Evolutionary conservation across 768 basidiomycete species (phyloP).

Genomic region (Boletus rubropictus): DNA sequence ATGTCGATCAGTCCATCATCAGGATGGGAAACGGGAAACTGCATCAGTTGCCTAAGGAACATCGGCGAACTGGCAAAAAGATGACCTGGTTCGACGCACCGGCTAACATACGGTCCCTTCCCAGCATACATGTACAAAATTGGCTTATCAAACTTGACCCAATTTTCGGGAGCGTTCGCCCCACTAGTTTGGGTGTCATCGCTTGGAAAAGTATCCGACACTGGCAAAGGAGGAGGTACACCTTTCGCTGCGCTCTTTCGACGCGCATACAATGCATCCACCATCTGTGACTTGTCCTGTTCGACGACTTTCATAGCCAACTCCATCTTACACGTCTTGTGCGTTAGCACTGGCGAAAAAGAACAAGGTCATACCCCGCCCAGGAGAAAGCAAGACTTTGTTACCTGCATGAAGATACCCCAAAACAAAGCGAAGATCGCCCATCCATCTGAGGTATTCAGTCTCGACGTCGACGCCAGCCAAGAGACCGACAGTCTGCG

Average conservation of each 20-base stretch:
- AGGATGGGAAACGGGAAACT: conserved; percentile 77
- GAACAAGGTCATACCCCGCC: neutral
- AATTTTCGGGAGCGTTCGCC: conserved; percentile 45
- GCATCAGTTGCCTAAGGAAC: conserved; percentile 58
- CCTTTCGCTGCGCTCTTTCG: conserved; percentile 21
- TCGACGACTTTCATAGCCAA: conserved; percentile 67
- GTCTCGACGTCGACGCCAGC: conserved; percentile 83
- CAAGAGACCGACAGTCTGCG: conserved; percentile 77
- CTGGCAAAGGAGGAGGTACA: conserved; percentile 5
- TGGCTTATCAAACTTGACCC: conserved; percentile 66
- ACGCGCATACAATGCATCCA: conserved; percentile 40
- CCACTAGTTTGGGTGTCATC: conserved; percentile 13
- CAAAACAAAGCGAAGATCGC: conserved; percentile 68
- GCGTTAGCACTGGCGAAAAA: conserved; percentile 44
- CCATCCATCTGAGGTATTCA: conserved; percentile 83
- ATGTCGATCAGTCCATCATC: conserved; percentile 78
- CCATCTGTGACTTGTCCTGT: conserved; percentile 69
- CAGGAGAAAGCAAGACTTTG: conserved; percentile 11
- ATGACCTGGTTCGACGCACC: conserved; percentile 33
- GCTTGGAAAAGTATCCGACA: conserved; percentile 7
- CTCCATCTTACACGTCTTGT: conserved; percentile 62
- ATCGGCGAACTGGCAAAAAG: neutral
- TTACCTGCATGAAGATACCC: conserved; percentile 68
- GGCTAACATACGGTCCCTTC: conserved; percentile 69
- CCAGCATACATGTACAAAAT: conserved; percentile 70